Conservation (phyloP, 208 protist species). For the Crithidia fasciculata region DNA sequence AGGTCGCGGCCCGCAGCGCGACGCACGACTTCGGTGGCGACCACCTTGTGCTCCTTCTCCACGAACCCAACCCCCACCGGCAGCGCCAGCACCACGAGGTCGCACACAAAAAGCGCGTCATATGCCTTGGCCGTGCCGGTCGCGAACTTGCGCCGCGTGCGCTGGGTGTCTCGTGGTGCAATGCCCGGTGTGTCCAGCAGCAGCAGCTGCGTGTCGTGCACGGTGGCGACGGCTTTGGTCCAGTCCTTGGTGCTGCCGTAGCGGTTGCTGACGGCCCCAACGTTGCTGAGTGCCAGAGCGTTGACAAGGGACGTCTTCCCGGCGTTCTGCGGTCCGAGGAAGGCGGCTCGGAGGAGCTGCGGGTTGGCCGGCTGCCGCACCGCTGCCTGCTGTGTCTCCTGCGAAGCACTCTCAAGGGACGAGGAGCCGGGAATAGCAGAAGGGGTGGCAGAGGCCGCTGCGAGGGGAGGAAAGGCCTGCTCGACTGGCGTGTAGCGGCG, state of each 20-base stretch:
- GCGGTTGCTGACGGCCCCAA: conserved; percentile 85
- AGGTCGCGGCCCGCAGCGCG: conserved; percentile 77
- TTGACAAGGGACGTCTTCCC: conserved; percentile 93
- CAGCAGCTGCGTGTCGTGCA: conserved; percentile 89
- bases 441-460: neutral
- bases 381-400: neutral
- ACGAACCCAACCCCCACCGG: conserved; percentile 88
- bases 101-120: conserved; percentile 82
- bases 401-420: neutral
- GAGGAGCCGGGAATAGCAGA: conserved; percentile 31
- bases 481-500: conserved; percentile 84
- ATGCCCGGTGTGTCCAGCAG: conserved; percentile 90
- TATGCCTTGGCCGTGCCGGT: conserved; percentile 68
- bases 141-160: conserved; percentile 56
- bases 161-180: conserved; percentile 44
- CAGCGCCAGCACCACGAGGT: conserved; percentile 80
- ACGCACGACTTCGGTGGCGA: conserved; percentile 73
- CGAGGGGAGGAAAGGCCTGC: conserved; percentile 74
- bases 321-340: conserved; percentile 86
- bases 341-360: conserved; percentile 55
- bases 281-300: conserved; percentile 76
- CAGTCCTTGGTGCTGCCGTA: conserved; percentile 83
- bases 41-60: conserved; percentile 76
- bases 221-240: conserved; percentile 80
- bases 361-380: conserved; percentile 47